Base-by-base conservation (phyloP, 441 rosid species). In the Pelargonium myrrhifolium region DNA sequence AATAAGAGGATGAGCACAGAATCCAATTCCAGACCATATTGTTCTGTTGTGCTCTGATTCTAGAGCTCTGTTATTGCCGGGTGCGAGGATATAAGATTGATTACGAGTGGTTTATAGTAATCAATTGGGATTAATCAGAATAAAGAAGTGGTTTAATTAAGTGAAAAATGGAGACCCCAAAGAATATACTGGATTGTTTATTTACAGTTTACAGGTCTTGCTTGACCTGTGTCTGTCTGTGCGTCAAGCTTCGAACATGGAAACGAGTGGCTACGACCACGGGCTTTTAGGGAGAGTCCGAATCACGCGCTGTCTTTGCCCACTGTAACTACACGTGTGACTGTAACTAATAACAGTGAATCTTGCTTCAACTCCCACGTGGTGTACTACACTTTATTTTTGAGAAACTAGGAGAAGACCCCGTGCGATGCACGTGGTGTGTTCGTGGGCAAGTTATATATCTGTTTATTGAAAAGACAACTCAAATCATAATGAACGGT, bases 11-110 rank as follows among this genome's bases (percentile, higher is more conserved):
- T 56, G 61, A 20, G 61, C 61, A 56, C 3, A 56, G 61, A 56
- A 56, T 56, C 61, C 28, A 56, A 21, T 56, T 56, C 61, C 61
- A 56, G 61, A 24, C 61, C 61, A 56, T 56, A 11, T 17, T 51
- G 55, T 1, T 15, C 59, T 56, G 42, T 24, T n/a, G n/a, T n/a
- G n/a, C 56, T 53, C 61, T 20, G 61, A 56, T 56, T 56, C 61
- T 56, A 9, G 5, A 3, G 20, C 15, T 51, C 7, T 17, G 12
- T 56, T 6, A 3, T 5, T 11, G 18, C 20, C 20, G 56, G n/a
- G 17, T 15, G 20, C 20, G 42, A 37, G 9, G 42, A 37, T 37
- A 37, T 4, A 37, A 8, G n/a, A n/a, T n/a, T n/a, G 28, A 24
- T 24, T 24, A 24, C 28, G 42, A 8, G 9, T 37, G 42, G 42